phyloP scores from a whole-genome alignment of 2,329 filamentous ascomycete species.

The Arthrobotrys megalospora region DNA sequence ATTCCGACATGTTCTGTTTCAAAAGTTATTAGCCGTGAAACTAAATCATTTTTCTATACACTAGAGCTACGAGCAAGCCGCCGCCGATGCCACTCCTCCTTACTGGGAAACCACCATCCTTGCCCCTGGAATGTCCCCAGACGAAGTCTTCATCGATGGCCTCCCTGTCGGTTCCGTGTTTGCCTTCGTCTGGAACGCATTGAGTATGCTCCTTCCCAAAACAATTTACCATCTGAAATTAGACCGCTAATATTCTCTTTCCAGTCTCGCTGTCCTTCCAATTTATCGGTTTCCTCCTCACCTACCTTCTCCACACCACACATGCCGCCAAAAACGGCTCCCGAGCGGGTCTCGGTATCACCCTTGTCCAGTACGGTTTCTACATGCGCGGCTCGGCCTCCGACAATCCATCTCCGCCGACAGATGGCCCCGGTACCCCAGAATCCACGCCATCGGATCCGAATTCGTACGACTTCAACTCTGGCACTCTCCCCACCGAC shows the following conservation, averaged over 20 bases:
- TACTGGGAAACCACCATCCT: constrained; percentile 99
- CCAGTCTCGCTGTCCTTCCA: constrained; percentile 91
- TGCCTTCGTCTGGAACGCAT: constrained; percentile 90
- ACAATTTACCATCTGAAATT: constrained; percentile 6
- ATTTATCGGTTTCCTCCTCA: constrained; percentile 95
- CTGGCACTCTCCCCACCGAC: constrained; percentile 76
- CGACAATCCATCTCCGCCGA: constrained; percentile 65
- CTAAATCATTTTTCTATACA: constrained; percentile 42
- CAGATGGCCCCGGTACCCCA: constrained; percentile 67
- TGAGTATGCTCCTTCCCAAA: constrained; percentile 71
- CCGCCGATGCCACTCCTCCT: constrained; percentile 92
- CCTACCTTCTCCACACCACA: constrained; percentile 96
- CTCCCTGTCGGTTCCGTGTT: constrained; percentile 91
- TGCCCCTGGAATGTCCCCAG: constrained; percentile 88
- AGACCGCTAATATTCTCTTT: constrained; percentile 19
- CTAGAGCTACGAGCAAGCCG: constrained; percentile 98
- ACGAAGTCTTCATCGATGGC: constrained; percentile 97
- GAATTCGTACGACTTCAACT: constrained; percentile 84
- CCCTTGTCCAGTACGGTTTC: constrained; percentile 95
- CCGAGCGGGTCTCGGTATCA: constrained; percentile 92
- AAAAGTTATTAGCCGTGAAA: constrained; percentile 11
- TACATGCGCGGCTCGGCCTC: constrained; percentile 82
- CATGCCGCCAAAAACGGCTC: constrained; percentile 98
- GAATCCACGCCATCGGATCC: constrained; percentile 83
- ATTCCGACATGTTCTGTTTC: neutral